Evolutionary conservation across 352 stramenopile genomes (phyloP), one percentile per base, ranked within the genome.

Genomic region (Saprolegnia parasitica): DNA sequence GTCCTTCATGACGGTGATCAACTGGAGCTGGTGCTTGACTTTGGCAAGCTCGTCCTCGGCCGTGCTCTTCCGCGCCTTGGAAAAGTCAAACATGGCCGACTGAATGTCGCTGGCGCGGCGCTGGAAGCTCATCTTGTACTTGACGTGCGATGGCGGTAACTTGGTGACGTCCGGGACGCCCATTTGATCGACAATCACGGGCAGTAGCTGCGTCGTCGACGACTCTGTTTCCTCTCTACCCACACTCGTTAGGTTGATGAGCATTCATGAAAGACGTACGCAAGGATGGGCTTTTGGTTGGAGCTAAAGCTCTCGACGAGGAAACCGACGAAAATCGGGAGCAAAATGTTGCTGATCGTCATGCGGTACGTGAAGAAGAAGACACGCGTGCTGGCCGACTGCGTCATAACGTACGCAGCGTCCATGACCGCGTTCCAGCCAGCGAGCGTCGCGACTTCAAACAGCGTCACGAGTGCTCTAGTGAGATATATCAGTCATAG

Each of bases 361-460:
- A 93, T 90, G 58, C 86, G 86, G 74, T 88, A 93, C 21, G 74
- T 78, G 70, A 93, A 93, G 67, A 93, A 93, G 68, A 90, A 93
- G 40, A 90, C 71, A 63, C 89, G 89, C 8, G 86, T 93, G 52
- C 71, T 75, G 49, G 81, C 50, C 4, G 80, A 81, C 39, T 71
- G 58, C 1, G 86, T 93, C 61, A 90, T 76, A 23, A 84, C 81
- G 66, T 90, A 80, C 0, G 80, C 83, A 0, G 86, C 86, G 45
- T 93, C 83, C 86, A 93, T 93, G 55, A 93, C 77, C 29, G 81
- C 81, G 56, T 91, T 78, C 86, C 86, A 93, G 10, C 83, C 83
- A 18, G 86, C 83, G 8, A 93, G 77, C 65, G 87, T 91, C 0
- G 84, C 77, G 11, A 91, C 80, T 29, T 79, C 81, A 72, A 93